A percentile compares a stretch with the other conserved stretches of the same genome.
Evolutionary conservation across 116 monocot genomes (phyloP).

Genomic region (Zostera marina): DNA sequence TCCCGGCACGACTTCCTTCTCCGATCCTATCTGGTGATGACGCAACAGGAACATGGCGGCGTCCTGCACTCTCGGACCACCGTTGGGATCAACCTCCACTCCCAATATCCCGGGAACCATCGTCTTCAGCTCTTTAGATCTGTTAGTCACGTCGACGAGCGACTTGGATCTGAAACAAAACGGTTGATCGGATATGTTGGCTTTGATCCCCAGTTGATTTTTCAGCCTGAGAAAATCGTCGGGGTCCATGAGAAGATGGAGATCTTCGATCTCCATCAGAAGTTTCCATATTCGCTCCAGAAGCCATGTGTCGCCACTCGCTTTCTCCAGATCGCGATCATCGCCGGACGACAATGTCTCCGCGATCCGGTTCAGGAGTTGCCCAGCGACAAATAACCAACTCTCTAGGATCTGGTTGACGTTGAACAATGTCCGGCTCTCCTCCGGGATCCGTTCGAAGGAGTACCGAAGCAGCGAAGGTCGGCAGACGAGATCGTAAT

Average conservation of each 20-base stretch:
- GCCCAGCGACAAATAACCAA: constrained; percentile 36
- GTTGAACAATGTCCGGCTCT: constrained; percentile 7
- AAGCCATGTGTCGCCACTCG: constrained; percentile 53
- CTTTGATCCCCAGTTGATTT: constrained; percentile 31
- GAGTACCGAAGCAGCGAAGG: constrained; percentile 25
- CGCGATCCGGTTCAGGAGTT: constrained; percentile 20
- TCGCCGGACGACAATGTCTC: constrained; percentile 16
- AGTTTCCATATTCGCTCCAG: constrained; percentile 70
- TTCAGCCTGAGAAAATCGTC: constrained; percentile 69
- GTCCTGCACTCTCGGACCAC: constrained; percentile 62
- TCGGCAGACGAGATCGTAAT: constrained; percentile 58
- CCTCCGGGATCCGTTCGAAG: constrained; percentile 22
- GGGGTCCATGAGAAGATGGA: constrained; percentile 66
- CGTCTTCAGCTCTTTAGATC: constrained; percentile 38
- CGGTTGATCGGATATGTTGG: constrained; percentile 10
- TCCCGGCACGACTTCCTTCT: not conserved
- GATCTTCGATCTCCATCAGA: constrained; percentile 46
- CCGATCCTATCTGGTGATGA: constrained; percentile 17
- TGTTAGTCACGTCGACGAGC: constrained; percentile 22
- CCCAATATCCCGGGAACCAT: constrained; percentile 51
- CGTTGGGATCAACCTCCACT: constrained; percentile 68
- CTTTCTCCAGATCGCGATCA: constrained; percentile 19
- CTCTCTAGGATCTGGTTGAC: constrained; percentile 66
- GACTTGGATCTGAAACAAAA: constrained; percentile 57
- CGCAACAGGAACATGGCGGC: constrained; percentile 71